Evolutionary conservation across 2,329 filamentous ascomycete species (phyloP).

Genomic region (Epichloe brachyelytri): DNA sequence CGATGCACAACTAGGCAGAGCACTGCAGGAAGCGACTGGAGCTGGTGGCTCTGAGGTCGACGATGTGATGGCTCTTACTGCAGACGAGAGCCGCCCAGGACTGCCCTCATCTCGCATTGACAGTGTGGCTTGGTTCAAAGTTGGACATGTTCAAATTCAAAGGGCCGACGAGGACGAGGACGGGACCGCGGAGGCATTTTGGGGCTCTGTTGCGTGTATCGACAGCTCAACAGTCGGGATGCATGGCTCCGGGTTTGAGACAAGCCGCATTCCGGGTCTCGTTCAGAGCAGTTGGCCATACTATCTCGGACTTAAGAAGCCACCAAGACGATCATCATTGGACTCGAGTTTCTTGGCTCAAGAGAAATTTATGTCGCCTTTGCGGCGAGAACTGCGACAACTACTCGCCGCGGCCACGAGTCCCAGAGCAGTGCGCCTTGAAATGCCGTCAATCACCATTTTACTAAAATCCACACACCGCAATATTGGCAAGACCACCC

Average conservation of each 20-base stretch:
- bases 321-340: slow-evolving; percentile 33
- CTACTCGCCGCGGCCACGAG: slow-evolving; percentile 82
- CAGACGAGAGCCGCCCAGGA: slow-evolving; percentile 17
- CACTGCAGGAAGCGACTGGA: slow-evolving; percentile 58
- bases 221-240: slow-evolving; percentile 80
- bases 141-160: slow-evolving; percentile 56
- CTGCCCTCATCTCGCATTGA: slow-evolving; percentile 27
- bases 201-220: slow-evolving; percentile 78
- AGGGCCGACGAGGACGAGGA: slow-evolving; percentile 43
- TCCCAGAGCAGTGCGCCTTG: slow-evolving; percentile 70
- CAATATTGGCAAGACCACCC: slow-evolving; percentile 80
- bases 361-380: slow-evolving; percentile 39
- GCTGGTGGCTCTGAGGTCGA: slow-evolving; percentile 56
- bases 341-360: slow-evolving; percentile 27
- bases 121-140: slow-evolving; percentile 82
- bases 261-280: slow-evolving; percentile 64
- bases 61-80: slow-evolving; percentile 48
- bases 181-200: slow-evolving; percentile 53
- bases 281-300: slow-evolving; percentile 75
- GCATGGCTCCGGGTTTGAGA: slow-evolving; percentile 80
- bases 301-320: slow-evolving; percentile 66
- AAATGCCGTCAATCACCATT: slow-evolving; percentile 78
- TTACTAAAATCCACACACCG: slow-evolving; percentile 84
- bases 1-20: slow-evolving; percentile 71
- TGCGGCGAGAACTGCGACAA: slow-evolving; percentile 64